Percentiles rank a stretch among this genome's conserved stretches.
These are phyloP conservation scores for Erodium moschatum DNA, from an alignment of 441 rosid species.

Conservation along the genomic window DNA sequence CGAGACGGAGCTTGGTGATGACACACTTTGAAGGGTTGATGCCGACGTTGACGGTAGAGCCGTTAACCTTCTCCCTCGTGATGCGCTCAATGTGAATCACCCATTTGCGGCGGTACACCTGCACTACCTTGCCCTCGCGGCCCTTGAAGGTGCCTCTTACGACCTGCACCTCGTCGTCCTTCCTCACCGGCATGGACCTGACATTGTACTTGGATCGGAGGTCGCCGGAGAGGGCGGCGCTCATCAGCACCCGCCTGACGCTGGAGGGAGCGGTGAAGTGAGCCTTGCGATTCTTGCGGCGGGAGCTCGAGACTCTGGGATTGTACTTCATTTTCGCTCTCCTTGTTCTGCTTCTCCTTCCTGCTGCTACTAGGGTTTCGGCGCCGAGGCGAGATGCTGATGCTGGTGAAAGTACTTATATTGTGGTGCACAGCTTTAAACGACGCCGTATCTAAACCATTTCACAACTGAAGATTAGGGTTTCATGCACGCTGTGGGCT, in stretches of 20 bases:
- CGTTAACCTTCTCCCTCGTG: slow-evolving; percentile 63
- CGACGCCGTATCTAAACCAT: no score
- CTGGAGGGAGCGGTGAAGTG: slow-evolving; percentile 17
- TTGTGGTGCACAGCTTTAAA: no score
- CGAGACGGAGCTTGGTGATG: slow-evolving; percentile 69
- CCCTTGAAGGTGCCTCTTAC: slow-evolving; percentile 5
- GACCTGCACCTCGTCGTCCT: slow-evolving; percentile 7
- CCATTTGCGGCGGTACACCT: slow-evolving; percentile 18
- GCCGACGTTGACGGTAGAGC: slow-evolving; percentile 72
- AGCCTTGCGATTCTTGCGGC: slow-evolving; percentile 19
- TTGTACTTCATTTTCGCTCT: slow-evolving; percentile 16
- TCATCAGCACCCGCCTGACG: slow-evolving; percentile 17
- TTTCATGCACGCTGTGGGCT: no score
- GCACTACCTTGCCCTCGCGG: slow-evolving; percentile 16
- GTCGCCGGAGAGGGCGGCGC: slow-evolving; percentile 14
- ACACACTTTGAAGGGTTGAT: slow-evolving; percentile 65
- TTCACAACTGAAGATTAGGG: no score
- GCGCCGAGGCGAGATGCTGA: no score
- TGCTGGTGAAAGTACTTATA: no score
- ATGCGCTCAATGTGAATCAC: slow-evolving; percentile 18
- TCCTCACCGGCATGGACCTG: slow-evolving; percentile 10
- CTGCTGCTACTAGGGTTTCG: not conserved
- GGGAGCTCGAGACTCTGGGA: slow-evolving; percentile 18
- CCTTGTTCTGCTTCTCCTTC: slow-evolving; percentile 16
- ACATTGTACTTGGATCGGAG: slow-evolving; percentile 18